Percentiles rank a stretch among this genome's conserved stretches.
phyloP scores from a whole-genome alignment of 257 asterid genomes.

The Sherardia arvensis region DNA sequence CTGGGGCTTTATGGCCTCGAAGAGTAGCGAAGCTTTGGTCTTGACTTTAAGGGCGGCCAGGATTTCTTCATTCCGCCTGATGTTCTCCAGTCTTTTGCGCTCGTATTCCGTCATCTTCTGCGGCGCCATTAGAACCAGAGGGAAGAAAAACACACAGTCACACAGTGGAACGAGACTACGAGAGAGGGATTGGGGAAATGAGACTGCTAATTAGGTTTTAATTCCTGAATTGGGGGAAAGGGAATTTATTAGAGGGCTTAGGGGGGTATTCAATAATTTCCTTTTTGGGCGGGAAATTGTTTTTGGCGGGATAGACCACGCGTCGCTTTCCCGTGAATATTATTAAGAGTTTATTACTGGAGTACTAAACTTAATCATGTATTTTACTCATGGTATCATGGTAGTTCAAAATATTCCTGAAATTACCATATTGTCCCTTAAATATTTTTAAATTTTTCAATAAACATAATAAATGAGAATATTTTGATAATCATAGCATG shows the following conservation, averaged over 20 bases:
- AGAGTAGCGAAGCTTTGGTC: constrained; percentile 43
- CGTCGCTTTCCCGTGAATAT: not conserved
- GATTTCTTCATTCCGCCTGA: constrained; percentile 70
- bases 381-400: too few relatives aligned
- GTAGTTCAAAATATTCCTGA: too few relatives aligned
- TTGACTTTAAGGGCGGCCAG: constrained; percentile 70
- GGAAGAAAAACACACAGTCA: not conserved
- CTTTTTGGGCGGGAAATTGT: not conserved
- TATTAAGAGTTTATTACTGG: too few relatives aligned
- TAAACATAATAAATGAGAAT: too few relatives aligned
- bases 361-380: too few relatives aligned
- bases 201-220: not conserved
- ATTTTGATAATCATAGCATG: too few relatives aligned
- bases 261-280: not conserved
- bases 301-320: not conserved
- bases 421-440: too few relatives aligned
- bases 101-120: constrained; percentile 59
- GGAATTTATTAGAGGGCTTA: too few relatives aligned
- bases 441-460: too few relatives aligned
- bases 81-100: constrained; percentile 71
- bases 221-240: not conserved
- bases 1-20: constrained; percentile 43
- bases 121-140: constrained; percentile 28
- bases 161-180: not conserved
- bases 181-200: not conserved